A percentile compares a stretch with the other conserved stretches of the same genome.
Evolutionary conservation across 192 early-diverging fungal genomes (phyloP).

Genomic region (Irineochytrium annulatum): DNA sequence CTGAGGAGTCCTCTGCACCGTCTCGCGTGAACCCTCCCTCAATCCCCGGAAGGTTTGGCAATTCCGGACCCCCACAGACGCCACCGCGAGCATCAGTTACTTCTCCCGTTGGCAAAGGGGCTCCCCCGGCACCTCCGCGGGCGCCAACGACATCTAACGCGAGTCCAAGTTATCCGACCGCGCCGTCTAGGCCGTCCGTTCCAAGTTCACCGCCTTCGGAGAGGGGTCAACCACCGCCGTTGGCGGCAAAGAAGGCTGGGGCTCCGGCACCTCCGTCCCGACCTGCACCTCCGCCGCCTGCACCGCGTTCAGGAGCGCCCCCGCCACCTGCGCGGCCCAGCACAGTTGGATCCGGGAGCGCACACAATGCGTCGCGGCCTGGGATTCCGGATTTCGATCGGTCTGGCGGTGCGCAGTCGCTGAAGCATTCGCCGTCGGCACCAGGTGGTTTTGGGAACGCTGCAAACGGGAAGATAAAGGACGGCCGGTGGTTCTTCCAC

Average conservation of each 20-base stretch:
- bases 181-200: slow-evolving; percentile 8
- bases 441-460: slow-evolving; percentile 5
- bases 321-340: slow-evolving; percentile 18
- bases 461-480: slow-evolving; percentile 13
- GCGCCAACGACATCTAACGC: slow-evolving; percentile 3
- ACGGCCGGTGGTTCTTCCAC: slow-evolving; percentile 42
- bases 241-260: neutral
- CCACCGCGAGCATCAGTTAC: slow-evolving; percentile 8
- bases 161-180: slow-evolving; percentile 5
- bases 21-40: slow-evolving; percentile 14
- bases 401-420: neutral
- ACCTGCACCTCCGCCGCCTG: slow-evolving; percentile 22
- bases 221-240: slow-evolving; percentile 4
- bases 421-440: slow-evolving; percentile 10
- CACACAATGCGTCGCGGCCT: slow-evolving; percentile 6
- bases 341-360: slow-evolving; percentile 1
- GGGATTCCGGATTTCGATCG: slow-evolving; percentile 9
- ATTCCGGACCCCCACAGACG: slow-evolving; percentile 12
- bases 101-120: slow-evolving; percentile 11
- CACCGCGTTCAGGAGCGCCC: slow-evolving; percentile 7
- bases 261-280: slow-evolving; percentile 5
- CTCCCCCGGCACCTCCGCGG: slow-evolving; percentile 13
- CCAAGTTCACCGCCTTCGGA: neutral
- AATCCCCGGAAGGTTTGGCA: neutral
- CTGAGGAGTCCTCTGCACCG: slow-evolving; percentile 13